phyloP scores from a whole-genome alignment of 257 asterid species.

The Forsythia viridissima region DNA sequence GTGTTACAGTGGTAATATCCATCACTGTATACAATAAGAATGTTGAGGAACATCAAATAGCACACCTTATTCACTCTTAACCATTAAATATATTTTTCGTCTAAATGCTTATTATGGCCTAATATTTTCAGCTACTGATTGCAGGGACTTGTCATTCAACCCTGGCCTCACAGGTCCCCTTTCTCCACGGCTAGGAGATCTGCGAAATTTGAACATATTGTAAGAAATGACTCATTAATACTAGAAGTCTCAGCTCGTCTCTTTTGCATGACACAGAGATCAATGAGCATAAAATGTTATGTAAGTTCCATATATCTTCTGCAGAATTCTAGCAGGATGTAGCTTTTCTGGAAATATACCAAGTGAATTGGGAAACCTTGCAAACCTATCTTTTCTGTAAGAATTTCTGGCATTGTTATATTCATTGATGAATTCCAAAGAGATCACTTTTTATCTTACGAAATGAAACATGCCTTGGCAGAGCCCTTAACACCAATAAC shows the following conservation, averaged over 20 bases:
- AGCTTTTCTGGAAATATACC: slow-evolving; percentile 80
- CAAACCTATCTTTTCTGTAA: slow-evolving; percentile 87
- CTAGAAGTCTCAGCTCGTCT: not conserved
- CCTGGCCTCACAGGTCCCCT: slow-evolving; percentile 79
- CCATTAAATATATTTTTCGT: not conserved
- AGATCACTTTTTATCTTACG: not conserved
- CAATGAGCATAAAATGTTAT: not conserved
- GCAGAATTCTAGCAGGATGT: slow-evolving; percentile 95
- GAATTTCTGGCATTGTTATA: slow-evolving; percentile 21
- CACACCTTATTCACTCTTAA: not conserved
- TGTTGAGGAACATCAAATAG: not conserved
- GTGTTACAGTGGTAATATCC: not conserved
- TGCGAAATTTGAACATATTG: slow-evolving; percentile 71
- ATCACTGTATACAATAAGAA: not conserved
- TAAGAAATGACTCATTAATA: slow-evolving; percentile 32
- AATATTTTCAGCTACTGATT: slow-evolving; percentile 13
- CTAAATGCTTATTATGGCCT: not conserved
- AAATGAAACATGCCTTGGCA: slow-evolving; percentile 29
- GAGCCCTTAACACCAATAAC: slow-evolving; percentile 93
- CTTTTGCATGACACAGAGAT: not conserved
- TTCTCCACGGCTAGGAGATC: slow-evolving; percentile 84
- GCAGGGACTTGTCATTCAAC: slow-evolving; percentile 92
- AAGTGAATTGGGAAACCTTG: slow-evolving; percentile 72
- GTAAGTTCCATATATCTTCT: slow-evolving; percentile 13
- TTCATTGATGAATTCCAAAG: not conserved